These are phyloP conservation scores for Cudoniella acicularis DNA, from an alignment of 495 filamentous ascomycete genomes.

Conservation along the genomic window DNA sequence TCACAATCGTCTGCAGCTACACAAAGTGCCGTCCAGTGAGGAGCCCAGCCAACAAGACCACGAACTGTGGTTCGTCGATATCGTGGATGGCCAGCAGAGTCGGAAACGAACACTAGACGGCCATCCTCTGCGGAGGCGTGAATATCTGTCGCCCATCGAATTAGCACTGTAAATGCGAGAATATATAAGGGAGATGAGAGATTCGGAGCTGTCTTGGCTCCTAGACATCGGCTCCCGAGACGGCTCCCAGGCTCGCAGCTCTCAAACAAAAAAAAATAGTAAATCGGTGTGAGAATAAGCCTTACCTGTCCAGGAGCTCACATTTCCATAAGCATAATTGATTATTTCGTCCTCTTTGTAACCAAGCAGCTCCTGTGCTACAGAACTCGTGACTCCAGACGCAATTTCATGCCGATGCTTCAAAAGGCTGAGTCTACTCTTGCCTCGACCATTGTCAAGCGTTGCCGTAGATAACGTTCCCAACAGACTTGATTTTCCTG, in stretches of 20 bases:
- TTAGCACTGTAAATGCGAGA: no score
- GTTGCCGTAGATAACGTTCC: conserved; percentile 84
- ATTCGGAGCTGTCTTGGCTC: no score
- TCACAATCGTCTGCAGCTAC: conserved; percentile 76
- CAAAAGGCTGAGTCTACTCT: conserved; percentile 78
- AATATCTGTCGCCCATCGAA: no score
- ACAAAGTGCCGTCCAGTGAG: conserved; percentile 83
- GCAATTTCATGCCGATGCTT: conserved; percentile 94
- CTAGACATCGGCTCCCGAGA: no score
- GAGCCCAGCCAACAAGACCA: conserved; percentile 91
- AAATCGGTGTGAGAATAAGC: no score
- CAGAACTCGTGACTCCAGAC: conserved; percentile 87
- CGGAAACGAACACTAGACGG: conserved; percentile 80
- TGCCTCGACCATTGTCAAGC: conserved; percentile 88
- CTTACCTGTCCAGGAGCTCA: conserved; percentile 93
- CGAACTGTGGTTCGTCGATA: conserved; percentile 84
- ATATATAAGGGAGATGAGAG: no score
- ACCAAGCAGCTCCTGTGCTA: conserved; percentile 88
- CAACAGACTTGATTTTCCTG: conserved; percentile 87
- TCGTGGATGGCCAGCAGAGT: conserved; percentile 84
- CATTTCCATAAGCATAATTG: conserved; percentile 82
- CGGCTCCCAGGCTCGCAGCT: no score
- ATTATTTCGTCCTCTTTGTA: conserved; percentile 62
- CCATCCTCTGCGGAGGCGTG: conserved; percentile 63
- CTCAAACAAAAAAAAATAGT: no score